Evolutionary conservation across 2,329 filamentous ascomycete species (phyloP).

Genomic region (Hypoxylon sp.): DNA sequence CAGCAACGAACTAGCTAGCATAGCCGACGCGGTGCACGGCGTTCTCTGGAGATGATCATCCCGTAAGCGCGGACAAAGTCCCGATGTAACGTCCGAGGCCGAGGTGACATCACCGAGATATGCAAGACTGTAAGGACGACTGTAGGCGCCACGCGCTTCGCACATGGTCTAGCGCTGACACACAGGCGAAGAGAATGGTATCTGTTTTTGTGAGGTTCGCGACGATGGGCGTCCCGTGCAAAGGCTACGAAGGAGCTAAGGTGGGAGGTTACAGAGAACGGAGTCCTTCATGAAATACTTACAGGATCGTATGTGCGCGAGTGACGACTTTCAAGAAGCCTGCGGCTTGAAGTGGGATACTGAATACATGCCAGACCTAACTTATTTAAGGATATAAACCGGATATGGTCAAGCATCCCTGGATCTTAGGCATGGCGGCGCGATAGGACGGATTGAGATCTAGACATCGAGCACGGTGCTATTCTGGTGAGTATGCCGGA

Average conservation of each 20-base stretch:
- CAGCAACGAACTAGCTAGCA: too few species aligned
- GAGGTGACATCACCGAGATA: conserved; percentile 49
- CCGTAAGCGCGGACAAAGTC: conserved; percentile 56
- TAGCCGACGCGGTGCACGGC: too few species aligned
- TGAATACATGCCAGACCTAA: not conserved
- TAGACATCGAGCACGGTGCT: not conserved
- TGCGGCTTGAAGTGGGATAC: not conserved
- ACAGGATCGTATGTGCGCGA: conserved; percentile 31
- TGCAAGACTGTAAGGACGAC: conserved; percentile 40
- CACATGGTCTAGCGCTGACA: conserved; percentile 5
- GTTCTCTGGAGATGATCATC: too few species aligned
- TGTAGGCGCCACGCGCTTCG: conserved; percentile 36
- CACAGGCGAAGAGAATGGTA: conserved; percentile 12
- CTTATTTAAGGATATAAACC: too few species aligned
- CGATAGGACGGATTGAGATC: not conserved
- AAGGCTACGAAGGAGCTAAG: conserved; percentile 31
- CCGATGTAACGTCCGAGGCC: conserved; percentile 50
- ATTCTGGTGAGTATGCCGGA: not conserved
- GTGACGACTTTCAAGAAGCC: conserved; percentile 8
- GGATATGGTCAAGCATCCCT: too few species aligned
- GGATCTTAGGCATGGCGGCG: not conserved
- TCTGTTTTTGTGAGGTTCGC: conserved; percentile 22
- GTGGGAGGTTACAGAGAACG: conserved; percentile 25
- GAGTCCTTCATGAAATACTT: conserved; percentile 31
- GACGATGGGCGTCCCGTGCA: conserved; percentile 14